Conservation (phyloP, 2,329 filamentous ascomycete genomes). For the Aspergillus vadensis region DNA sequence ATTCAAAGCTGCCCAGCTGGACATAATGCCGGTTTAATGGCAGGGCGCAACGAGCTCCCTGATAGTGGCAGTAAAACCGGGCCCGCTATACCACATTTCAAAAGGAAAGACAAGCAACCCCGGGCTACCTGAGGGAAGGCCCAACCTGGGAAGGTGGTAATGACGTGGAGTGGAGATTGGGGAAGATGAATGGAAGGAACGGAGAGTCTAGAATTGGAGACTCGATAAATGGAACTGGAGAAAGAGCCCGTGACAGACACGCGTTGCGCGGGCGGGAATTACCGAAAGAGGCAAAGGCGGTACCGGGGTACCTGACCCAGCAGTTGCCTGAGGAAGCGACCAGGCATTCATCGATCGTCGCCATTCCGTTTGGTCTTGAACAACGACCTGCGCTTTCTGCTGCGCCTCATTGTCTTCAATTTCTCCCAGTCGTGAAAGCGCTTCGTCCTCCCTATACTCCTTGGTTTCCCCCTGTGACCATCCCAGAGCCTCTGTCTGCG, state of each 20-base stretch:
- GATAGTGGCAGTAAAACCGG: slow-evolving; percentile 8
- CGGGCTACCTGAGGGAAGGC: slow-evolving; percentile 5
- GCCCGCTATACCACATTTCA: slow-evolving; percentile 26
- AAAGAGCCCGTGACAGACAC: slow-evolving; percentile 16
- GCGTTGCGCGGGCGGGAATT: slow-evolving; percentile 24
- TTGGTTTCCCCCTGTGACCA: not conserved
- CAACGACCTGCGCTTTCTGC: slow-evolving; percentile 5
- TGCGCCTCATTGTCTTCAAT: slow-evolving; percentile 10
- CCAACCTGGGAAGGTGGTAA: not conserved
- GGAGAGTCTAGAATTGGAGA: slow-evolving; percentile 7
- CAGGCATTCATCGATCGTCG: slow-evolving; percentile 13
- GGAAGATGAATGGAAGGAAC: not conserved
- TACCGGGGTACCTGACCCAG: slow-evolving; percentile 23
- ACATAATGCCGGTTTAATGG: slow-evolving; percentile 39
- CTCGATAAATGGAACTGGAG: not conserved
- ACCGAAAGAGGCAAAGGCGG: slow-evolving; percentile 21
- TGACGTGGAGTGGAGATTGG: not conserved
- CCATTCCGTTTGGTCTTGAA: slow-evolving; percentile 16
- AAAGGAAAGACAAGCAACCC: not conserved
- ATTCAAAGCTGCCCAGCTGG: slow-evolving; percentile 83
- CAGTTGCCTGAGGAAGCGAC: slow-evolving; percentile 9
- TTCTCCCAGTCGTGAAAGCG: slow-evolving; percentile 1
- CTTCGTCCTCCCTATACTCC: slow-evolving; percentile 1
- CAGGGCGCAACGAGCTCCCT: slow-evolving; percentile 20
- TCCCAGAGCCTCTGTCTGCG: slow-evolving; percentile 18